Base-by-base conservation (phyloP, 2,329 filamentous ascomycete species). In the Tolypocladium pustulatum region DNA sequence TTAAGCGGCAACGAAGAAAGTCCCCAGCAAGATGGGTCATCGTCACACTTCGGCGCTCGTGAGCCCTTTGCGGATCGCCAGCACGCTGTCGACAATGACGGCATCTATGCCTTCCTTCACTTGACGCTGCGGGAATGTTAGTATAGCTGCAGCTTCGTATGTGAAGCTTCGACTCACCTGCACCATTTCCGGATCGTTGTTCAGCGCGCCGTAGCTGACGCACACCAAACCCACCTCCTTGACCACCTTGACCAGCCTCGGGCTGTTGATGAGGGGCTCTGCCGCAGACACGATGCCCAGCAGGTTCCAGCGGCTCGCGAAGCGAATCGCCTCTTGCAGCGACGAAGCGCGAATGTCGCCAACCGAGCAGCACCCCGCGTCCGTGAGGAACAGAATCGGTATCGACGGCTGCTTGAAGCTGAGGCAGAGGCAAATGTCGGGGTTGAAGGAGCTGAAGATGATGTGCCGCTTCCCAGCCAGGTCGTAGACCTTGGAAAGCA, bases 321-420 rank as follows among this genome's bases (percentile, higher is more conserved):
- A 99, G 5, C 93, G 86, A 65, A 99, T 90, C 0, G 93, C 95
- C 74, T 99, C 94, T 72, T 99, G 95, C 41, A 99, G 78, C 66
- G 90, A 96, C 62, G 86, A 91, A 0, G 94, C 93, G 20, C 94
- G 82, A 59, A 97, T 89, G 69, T 99, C 94, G 34, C 91, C 91
- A 3, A 96, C 91, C 0, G 84, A 79, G 22, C 76, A 82, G n/a
- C 85, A 86, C 0, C 93, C 94, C 0, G 91, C 90, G 67, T 99
- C 94, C 0, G 89, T 95, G 46, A 99, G 80, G 76, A 99, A 99
- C 62, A 99, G 78, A 60, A 99, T 91, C 0, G 94, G 95, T 58
- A 97, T 97, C 52, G 89, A 95, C 1, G 93, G 93, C 76, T 99
- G 94, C 77, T 99, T 99, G 81, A 96, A 96, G 58, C 89, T 94